A percentile compares a stretch with the other conserved stretches of the same genome.
These are phyloP conservation scores for Perkinsus chesapeaki DNA, from an alignment of 169 alveolate species.

Conservation along the genomic window DNA sequence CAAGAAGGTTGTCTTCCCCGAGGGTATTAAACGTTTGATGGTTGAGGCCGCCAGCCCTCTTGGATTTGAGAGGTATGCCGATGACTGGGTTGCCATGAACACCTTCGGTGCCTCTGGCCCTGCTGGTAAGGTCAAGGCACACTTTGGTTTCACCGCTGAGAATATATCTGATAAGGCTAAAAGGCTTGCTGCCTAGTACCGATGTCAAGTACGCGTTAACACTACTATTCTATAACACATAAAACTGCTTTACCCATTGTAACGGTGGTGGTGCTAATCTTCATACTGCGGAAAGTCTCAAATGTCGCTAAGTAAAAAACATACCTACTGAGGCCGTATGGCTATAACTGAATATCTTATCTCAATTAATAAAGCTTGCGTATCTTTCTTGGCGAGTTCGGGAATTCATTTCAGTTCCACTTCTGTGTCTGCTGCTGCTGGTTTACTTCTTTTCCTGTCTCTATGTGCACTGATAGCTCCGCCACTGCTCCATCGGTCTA, in stretches of 20 bases:
- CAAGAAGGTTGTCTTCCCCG: constrained; percentile 28
- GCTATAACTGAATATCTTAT: too few relatives aligned
- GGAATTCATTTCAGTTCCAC: neutral
- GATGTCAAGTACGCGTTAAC: too few relatives aligned
- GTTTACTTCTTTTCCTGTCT: neutral
- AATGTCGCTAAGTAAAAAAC: too few relatives aligned
- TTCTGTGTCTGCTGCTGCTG: neutral
- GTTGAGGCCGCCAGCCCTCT: constrained; percentile 38
- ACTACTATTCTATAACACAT: too few relatives aligned
- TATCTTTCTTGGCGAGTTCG: too few relatives aligned
- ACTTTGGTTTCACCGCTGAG: constrained; percentile 26
- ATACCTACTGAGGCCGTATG: too few relatives aligned
- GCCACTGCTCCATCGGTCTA: neutral
- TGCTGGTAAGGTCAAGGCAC: constrained; percentile 30
- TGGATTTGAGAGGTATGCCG: constrained; percentile 35
- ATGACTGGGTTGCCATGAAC: constrained; percentile 28
- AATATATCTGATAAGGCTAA: constrained; percentile 18
- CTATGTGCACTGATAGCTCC: neutral
- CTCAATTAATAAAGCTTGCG: too few relatives aligned
- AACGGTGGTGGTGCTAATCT: too few relatives aligned
- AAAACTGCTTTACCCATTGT: too few relatives aligned
- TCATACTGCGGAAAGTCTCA: too few relatives aligned
- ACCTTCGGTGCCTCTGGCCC: constrained; percentile 41
- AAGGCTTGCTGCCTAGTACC: neutral
- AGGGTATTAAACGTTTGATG: constrained; percentile 12